These are phyloP conservation scores for Dioscorea zingiberensis DNA, from an alignment of 106 monocot species.

Conservation along the genomic window DNA sequence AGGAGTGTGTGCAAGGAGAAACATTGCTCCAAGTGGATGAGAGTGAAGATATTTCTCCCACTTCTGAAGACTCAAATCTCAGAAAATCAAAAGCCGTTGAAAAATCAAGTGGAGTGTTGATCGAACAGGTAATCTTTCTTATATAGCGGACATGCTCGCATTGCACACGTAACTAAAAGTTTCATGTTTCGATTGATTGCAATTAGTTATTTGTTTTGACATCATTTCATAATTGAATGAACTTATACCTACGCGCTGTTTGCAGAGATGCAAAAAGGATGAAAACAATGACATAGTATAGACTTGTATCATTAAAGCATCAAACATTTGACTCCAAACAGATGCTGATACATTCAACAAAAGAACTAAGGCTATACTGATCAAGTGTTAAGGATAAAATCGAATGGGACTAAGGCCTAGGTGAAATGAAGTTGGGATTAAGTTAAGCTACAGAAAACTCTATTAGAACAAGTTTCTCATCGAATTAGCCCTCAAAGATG, in stretches of 20 bases:
- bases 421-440: too few relatives aligned
- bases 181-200: neutral
- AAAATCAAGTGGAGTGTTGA: slow-evolving; percentile 13
- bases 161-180: neutral
- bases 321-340: too few relatives aligned
- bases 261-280: neutral
- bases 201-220: neutral
- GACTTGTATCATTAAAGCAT: neutral
- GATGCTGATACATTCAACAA: too few relatives aligned
- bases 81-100: neutral
- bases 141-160: neutral
- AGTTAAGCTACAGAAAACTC: too few relatives aligned
- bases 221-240: neutral
- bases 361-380: too few relatives aligned
- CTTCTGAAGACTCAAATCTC: slow-evolving; percentile 1
- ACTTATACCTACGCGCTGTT: neutral
- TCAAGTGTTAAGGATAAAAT: too few relatives aligned
- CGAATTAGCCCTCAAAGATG: neutral
- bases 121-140: slow-evolving; percentile 21
- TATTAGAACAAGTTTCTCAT: too few relatives aligned
- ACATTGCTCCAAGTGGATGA: neutral
- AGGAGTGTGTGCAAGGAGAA: slow-evolving; percentile 7
- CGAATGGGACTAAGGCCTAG: too few relatives aligned
- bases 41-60: slow-evolving; percentile 4
- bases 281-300: neutral